Evolutionary conservation across 2,329 filamentous ascomycete genomes (phyloP), one percentile per base, ranked within the genome.

Genomic region (Akanthomyces uredinophilus): DNA sequence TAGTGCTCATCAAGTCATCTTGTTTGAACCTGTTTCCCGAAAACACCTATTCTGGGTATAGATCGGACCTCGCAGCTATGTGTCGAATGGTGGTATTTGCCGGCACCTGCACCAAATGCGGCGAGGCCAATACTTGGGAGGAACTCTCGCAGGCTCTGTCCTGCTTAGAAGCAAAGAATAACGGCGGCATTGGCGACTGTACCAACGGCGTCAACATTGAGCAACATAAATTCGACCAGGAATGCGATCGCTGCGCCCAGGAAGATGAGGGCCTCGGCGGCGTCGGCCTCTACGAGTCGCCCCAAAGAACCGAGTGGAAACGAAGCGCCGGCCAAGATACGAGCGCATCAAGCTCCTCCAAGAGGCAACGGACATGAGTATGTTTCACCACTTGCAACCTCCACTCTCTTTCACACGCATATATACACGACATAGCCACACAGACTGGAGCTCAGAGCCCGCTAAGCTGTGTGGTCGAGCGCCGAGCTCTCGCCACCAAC

Each of bases 161-260:
- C 8, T 82, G 79, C 61, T 75, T 82, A 55, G 74, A 80, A 64
- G 78, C 79, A 43, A 82, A 82, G 66, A 82, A 82, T 70, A 74
- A 72, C 24, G 79, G 76, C 53, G 66, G 66, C 13, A 81, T 82
- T 60, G 79, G 79, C 46, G 69, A 75, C 52, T 82, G 79, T 68
- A 66, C 68, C 44, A 67, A 69, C 27, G 79, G 79, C 37, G 71
- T 79, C 35, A 67, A 72, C 44, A 66, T 72, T 43, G 78, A 81
- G 64, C 70, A 79, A 61, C 79, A 81, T 68, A 64, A 65, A 3
- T 81, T 80, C 63, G 78, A 81, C 65, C 79, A 80, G 63, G 79
- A 81, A 66, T 82, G 79, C 68, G 73, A 78, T 52, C 65, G 69
- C 16, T 82, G 79, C 61, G 66, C 71, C 51, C 75, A 76, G 47